Conservation (phyloP, 1,284 basidiomycete genomes). For the Trichosporon sp. region DNA sequence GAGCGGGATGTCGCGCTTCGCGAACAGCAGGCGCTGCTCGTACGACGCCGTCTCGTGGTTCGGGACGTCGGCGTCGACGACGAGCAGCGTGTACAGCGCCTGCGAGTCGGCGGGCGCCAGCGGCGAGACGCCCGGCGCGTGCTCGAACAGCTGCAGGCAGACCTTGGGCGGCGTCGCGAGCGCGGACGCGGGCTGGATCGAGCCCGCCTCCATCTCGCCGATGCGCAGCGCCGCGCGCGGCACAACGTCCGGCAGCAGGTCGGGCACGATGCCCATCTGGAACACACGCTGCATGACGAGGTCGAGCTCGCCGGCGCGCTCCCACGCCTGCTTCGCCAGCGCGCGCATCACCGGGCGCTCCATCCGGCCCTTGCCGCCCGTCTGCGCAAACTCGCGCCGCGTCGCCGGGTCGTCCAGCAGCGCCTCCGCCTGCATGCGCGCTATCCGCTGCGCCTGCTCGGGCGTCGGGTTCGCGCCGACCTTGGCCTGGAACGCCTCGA, state of each 20-base stretch:
- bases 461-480: slow-evolving; percentile 11
- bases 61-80: slow-evolving; percentile 86
- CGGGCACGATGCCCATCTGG: slow-evolving; percentile 86
- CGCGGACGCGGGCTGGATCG: slow-evolving; percentile 60
- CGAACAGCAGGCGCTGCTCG: slow-evolving; percentile 76
- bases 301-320: slow-evolving; percentile 74
- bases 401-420: slow-evolving; percentile 43
- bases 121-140: slow-evolving; percentile 7
- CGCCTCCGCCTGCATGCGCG: slow-evolving; percentile 38
- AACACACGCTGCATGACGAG: slow-evolving; percentile 85
- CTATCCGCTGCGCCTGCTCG: slow-evolving; percentile 21
- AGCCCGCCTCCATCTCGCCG: slow-evolving; percentile 64
- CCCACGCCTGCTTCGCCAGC: slow-evolving; percentile 79
- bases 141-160: slow-evolving; percentile 30
- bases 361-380: slow-evolving; percentile 44
- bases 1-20: slow-evolving; percentile 80
- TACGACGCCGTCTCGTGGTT: slow-evolving; percentile 62
- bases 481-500: slow-evolving; percentile 7
- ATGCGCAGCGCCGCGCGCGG: slow-evolving; percentile 53
- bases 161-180: slow-evolving; percentile 29
- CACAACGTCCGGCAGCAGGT: slow-evolving; percentile 67
- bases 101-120: slow-evolving; percentile 50
- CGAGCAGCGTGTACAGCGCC: slow-evolving; percentile 75
- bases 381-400: slow-evolving; percentile 36
- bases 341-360: slow-evolving; percentile 65